Base-by-base conservation (phyloP, 257 asterid species). In the Ajuga chamaepitys region DNA sequence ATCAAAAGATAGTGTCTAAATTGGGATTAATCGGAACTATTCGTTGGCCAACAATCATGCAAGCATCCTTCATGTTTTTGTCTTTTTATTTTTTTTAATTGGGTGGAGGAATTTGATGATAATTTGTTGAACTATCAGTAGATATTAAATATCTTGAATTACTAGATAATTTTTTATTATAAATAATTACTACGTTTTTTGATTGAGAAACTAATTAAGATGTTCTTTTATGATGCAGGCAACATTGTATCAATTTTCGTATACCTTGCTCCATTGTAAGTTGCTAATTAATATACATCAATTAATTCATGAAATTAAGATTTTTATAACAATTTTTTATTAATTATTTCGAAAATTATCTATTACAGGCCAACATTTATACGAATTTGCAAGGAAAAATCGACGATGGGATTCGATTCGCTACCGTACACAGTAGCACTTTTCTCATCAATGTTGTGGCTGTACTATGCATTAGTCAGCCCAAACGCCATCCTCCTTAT, bases 251-350 rank as follows among this genome's bases (percentile, higher is more conserved):
- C 98, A 13, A 9, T 87, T 51, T 66, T 76, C 6, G 96, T 89
- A 45, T 89, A 70, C 81, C 68, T 89, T 37, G 88, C 97, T 52
- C 98, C 97, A 5, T 0, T 80, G 98, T 89, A 87, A 89, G 95
- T 81, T n/a, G n/a, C n/a, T n/a, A n/a, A n/a, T n/a, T n/a, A n/a
- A n/a, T n/a, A n/a, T n/a, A n/a, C n/a, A n/a, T n/a, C n/a, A n/a
- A n/a, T n/a, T n/a, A n/a, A n/a, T n/a, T n/a, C n/a, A n/a, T n/a
- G n/a, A n/a, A n/a, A n/a, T n/a, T n/a, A n/a, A n/a, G n/a, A n/a
- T n/a, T n/a, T n/a, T n/a, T n/a, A n/a, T n/a, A n/a, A n/a, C n/a
- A n/a, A n/a, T n/a, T n/a, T n/a, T n/a, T n/a, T n/a, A n/a, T n/a
- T n/a, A n/a, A n/a, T n/a, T n/a, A n/a, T n/a, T n/a, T n/a, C n/a